Base-by-base conservation (phyloP, 2,329 filamentous ascomycete species). In the Fusarium acutatum region DNA sequence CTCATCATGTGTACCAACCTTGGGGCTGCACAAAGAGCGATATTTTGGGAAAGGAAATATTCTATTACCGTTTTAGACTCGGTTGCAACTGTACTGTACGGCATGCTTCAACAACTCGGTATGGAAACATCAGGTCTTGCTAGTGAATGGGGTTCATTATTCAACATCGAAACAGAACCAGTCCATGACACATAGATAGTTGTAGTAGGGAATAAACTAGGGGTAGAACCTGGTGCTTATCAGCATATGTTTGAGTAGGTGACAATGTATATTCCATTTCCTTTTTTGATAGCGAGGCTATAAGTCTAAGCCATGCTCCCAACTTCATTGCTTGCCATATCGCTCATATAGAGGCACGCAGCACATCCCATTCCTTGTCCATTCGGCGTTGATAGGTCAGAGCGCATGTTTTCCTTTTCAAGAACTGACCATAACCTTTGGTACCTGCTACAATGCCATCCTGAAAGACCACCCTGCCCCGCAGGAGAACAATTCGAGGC, bases 171-270 rank as follows among this genome's bases (percentile, higher is more conserved):
- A 50, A 34, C 47, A 30, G 5, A 49, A n/a, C 20, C 20, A 11
- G 15, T 17, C 22, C 3, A 15, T 22, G 8, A 24, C 47, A 20
- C 7, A 8, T 50, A 50, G 11, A 24, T 50, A 3, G 8, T 34
- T 32, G 11, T 14, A 18, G 30, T 7, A 24, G 15, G 14, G 6
- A 34, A 5, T 8, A 34, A 50, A n/a, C 20, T n/a, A 49, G 28
- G 20, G 1, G 4, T n/a, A 49, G 14, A 32, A 11, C 7, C 9
- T 15, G 28, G 46, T 32, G 10, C 6, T 34, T 18, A 14, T 7
- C 1, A 24, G n/a, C 7, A 50, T 0, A 24, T 10, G 22, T 18
- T 20, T n/a, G 17, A 24, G 8, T 34, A 6, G n/a, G 5, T 13
- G 5, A 14, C 15, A 50, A 34, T 50, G 7, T 14, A 50, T 3